A percentile compares a stretch with the other conserved stretches of the same genome.
Evolutionary conservation across 2,329 filamentous ascomycete species (phyloP).

Genomic region (Fusarium sp.): DNA sequence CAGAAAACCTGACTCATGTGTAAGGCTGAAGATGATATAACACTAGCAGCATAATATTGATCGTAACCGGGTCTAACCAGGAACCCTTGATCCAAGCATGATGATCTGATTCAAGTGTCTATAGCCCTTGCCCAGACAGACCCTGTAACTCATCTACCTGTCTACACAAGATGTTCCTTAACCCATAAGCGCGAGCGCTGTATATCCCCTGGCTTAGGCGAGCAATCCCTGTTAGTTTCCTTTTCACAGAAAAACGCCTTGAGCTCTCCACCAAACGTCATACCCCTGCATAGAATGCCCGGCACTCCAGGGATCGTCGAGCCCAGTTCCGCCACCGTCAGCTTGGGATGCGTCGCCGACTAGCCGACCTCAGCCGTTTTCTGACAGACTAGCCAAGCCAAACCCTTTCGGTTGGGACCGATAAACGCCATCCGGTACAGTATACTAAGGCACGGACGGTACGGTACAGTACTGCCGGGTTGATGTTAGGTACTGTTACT

Average conservation of each 20-base stretch:
- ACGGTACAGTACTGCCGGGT: neutral
- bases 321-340: constrained; percentile 24
- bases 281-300: constrained; percentile 25
- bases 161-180: neutral
- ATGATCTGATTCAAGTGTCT: neutral
- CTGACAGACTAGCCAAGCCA: constrained; percentile 19
- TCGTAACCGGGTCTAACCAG: neutral
- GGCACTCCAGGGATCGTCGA: constrained; percentile 21
- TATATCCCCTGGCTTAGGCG: neutral
- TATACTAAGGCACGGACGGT: no score
- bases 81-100: neutral
- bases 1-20: constrained; percentile 15
- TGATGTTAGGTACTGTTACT: constrained; percentile 5
- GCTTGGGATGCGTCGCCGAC: neutral
- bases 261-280: constrained; percentile 35
- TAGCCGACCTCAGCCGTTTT: constrained; percentile 22
- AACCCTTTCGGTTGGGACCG: neutral
- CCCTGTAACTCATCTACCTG: neutral
- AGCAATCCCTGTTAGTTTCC: constrained; percentile 4
- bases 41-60: constrained; percentile 1
- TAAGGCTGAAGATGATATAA: constrained; percentile 17
- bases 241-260: constrained; percentile 29
- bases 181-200: constrained; percentile 19
- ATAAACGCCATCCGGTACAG: no score
- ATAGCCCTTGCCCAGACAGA: neutral